phyloP scores from a whole-genome alignment of 2,329 filamentous ascomycete species.

The Cucurbitaria berberidis region DNA sequence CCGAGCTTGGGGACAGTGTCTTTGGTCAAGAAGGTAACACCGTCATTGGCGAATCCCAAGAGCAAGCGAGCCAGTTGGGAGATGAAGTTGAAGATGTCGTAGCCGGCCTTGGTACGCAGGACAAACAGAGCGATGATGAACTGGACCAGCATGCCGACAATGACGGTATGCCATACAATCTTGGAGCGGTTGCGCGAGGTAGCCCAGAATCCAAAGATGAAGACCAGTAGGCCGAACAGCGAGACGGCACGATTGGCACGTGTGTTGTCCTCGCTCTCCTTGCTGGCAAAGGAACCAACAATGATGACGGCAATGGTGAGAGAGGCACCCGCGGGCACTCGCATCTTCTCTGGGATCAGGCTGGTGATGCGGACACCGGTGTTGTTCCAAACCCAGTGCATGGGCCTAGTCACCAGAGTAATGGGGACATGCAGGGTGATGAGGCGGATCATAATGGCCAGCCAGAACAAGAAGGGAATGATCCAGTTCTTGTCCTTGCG shows the following conservation, averaged over 20 bases:
- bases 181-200: constrained; percentile 73
- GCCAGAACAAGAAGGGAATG: constrained; percentile 81
- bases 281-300: constrained; percentile 76
- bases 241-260: constrained; percentile 80
- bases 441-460: constrained; percentile 74
- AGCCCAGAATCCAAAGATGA: constrained; percentile 69
- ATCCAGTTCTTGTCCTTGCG: constrained; percentile 78
- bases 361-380: constrained; percentile 65
- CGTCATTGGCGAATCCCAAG: constrained; percentile 75
- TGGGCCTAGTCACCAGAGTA: constrained; percentile 68
- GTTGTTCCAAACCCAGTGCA: constrained; percentile 71
- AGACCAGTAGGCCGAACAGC: constrained; percentile 76
- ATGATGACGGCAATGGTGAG: constrained; percentile 74
- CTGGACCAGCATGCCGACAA: constrained; percentile 86
- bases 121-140: constrained; percentile 91
- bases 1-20: constrained; percentile 48
- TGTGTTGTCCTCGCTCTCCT: constrained; percentile 76
- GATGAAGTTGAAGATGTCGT: constrained; percentile 89
- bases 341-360: constrained; percentile 70
- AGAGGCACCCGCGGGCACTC: constrained; percentile 66
- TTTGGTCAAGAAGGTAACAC: constrained; percentile 74
- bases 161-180: constrained; percentile 63
- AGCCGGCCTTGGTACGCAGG: constrained; percentile 78
- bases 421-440: constrained; percentile 76
- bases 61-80: constrained; percentile 75